Conservation (phyloP, 257 asterid genomes). For the Nicotiana attenuata region DNA sequence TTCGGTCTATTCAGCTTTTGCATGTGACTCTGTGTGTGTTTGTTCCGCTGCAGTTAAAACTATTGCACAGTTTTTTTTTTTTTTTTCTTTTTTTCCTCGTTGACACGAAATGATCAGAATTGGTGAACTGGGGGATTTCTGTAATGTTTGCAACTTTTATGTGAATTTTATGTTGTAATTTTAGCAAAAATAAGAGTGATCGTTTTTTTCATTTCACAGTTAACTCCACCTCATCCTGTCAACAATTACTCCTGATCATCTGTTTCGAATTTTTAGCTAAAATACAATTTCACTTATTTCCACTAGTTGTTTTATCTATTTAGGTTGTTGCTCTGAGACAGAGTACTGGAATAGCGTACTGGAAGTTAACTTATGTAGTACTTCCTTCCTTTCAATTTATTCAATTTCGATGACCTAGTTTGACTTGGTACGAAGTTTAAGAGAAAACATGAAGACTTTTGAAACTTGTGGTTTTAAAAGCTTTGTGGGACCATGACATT, state of each 20-base stretch:
- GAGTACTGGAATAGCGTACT: neutral
- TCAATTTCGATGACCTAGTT: no score
- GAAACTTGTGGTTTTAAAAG: no score
- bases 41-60: neutral
- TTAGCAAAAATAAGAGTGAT: neutral
- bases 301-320: no score
- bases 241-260: neutral
- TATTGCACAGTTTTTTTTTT: no score
- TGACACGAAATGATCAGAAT: neutral
- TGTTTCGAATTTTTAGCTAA: no score
- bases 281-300: no score
- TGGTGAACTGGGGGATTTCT: neutral
- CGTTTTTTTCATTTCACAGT: neutral
- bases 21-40: neutral
- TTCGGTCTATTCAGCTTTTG: neutral
- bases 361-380: neutral
- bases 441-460: no score
- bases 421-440: no score
- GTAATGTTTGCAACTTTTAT: neutral
- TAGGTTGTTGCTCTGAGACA: neutral
- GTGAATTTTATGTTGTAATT: neutral
- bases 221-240: neutral
- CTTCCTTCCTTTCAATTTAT: no score
- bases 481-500: no score
- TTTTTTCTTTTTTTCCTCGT: neutral